Evolutionary conservation across 2,329 filamentous ascomycete genomes (phyloP).

Genomic region (Canariomyces notabilis): DNA sequence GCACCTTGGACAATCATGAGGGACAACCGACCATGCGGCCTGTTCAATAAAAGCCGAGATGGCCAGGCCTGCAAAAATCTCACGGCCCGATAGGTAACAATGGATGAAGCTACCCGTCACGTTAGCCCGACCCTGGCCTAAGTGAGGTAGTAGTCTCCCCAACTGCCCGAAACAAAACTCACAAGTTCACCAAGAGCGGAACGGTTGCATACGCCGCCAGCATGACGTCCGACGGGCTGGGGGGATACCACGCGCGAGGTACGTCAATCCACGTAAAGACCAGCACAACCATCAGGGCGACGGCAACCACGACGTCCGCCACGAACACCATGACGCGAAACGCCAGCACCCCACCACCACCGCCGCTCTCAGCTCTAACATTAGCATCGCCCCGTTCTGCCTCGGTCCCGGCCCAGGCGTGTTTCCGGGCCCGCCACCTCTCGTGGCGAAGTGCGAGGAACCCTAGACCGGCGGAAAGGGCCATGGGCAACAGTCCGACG

Average conservation of each 20-base stretch:
- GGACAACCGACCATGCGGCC: slow-evolving; percentile 36
- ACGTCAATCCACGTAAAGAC: slow-evolving; percentile 37
- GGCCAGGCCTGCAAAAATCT: slow-evolving; percentile 37
- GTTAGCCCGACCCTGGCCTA: background rate
- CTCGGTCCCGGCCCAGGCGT: too few species aligned
- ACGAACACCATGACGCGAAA: slow-evolving; percentile 36
- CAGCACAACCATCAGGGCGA: slow-evolving; percentile 35
- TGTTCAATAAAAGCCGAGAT: slow-evolving; percentile 36
- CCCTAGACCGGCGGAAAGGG: slow-evolving; percentile 37
- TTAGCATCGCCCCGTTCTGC: background rate
- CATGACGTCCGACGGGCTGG: slow-evolving; percentile 33
- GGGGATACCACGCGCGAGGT: slow-evolving; percentile 9
- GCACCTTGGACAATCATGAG: slow-evolving; percentile 39
- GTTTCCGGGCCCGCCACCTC: too few species aligned
- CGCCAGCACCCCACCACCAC: slow-evolving; percentile 5
- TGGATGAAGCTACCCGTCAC: slow-evolving; percentile 32
- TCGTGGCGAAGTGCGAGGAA: too few species aligned
- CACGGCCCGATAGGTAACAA: slow-evolving; percentile 34
- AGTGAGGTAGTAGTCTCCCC: background rate
- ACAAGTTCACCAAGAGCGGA: slow-evolving; percentile 39
- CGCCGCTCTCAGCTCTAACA: too few species aligned
- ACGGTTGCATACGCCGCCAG: slow-evolving; percentile 40
- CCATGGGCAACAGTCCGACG: slow-evolving; percentile 37
- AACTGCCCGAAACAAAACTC: slow-evolving; percentile 21
- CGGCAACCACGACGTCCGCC: slow-evolving; percentile 34